Percentiles rank a stretch among this genome's conserved stretches.
Conservation (phyloP, 495 filamentous ascomycete genomes). For the Eremomyces bilateralis region DNA sequence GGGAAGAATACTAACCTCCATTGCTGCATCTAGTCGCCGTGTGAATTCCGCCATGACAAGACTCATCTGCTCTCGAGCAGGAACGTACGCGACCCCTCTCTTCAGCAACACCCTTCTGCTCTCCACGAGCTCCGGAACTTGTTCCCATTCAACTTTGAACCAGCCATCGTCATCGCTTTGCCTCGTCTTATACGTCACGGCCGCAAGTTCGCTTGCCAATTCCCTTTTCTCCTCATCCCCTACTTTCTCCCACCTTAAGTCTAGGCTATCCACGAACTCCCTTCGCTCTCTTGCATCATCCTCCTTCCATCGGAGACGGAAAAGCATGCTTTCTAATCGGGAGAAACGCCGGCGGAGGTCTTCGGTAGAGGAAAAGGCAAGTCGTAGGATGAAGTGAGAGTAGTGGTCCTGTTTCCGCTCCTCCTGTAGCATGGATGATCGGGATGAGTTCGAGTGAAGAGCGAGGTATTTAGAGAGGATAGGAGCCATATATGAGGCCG, state of each 20-base stretch:
- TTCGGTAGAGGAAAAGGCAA: slow-evolving; percentile 81
- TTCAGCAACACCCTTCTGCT: slow-evolving; percentile 50
- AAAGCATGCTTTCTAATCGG: slow-evolving; percentile 71
- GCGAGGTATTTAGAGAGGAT: slow-evolving; percentile 73
- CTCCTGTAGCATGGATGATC: slow-evolving; percentile 31
- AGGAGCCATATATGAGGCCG: slow-evolving; percentile 51
- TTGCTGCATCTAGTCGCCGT: slow-evolving; percentile 45
- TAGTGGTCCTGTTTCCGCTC: slow-evolving; percentile 96
- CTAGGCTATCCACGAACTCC: slow-evolving; percentile 56
- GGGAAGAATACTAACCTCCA: slow-evolving; percentile 38
- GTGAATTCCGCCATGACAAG: slow-evolving; percentile 82
- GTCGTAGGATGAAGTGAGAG: slow-evolving; percentile 84
- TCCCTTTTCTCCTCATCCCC: slow-evolving; percentile 48
- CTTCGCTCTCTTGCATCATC: slow-evolving; percentile 48
- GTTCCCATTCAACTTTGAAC: slow-evolving; percentile 91
- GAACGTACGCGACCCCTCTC: slow-evolving; percentile 78
- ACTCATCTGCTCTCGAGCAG: slow-evolving; percentile 59
- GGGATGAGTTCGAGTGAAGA: slow-evolving; percentile 52
- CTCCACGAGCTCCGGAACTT: slow-evolving; percentile 79
- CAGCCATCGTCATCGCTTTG: slow-evolving; percentile 42
- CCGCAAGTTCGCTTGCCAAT: slow-evolving; percentile 26
- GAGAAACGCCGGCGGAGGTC: slow-evolving; percentile 78
- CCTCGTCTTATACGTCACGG: slow-evolving; percentile 23
- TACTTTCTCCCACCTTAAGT: slow-evolving; percentile 65
- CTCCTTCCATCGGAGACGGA: slow-evolving; percentile 50